Evolutionary conservation across 495 filamentous ascomycete species (phyloP).

Genomic region (Penicillium salamii): DNA sequence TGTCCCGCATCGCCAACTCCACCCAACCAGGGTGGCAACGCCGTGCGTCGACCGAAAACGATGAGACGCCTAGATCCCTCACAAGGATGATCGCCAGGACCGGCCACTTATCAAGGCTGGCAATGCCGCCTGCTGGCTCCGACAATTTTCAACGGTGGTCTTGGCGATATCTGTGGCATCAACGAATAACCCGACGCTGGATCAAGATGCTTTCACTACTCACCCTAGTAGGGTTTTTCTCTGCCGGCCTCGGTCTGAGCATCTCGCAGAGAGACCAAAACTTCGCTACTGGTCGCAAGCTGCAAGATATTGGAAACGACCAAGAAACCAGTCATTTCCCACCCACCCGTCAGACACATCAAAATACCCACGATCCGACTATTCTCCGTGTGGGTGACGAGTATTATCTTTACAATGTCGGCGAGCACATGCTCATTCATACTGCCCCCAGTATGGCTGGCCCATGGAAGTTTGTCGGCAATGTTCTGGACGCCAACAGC

Average conservation of each 20-base stretch:
- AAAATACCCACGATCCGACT: conserved; percentile 41
- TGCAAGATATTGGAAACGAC: conserved; percentile 9
- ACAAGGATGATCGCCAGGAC: conserved; percentile 23
- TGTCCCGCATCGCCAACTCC: conserved; percentile 17
- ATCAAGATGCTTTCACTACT: conserved; percentile 24
- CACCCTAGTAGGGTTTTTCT: conserved; percentile 21
- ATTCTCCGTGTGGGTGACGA: conserved; percentile 30
- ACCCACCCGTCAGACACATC: conserved; percentile 29
- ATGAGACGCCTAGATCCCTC: conserved; percentile 24
- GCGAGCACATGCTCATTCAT: conserved; percentile 32
- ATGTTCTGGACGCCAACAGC: conserved; percentile 33
- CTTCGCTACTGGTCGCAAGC: not conserved
- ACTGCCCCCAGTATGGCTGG: conserved; percentile 36
- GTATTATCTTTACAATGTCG: conserved; percentile 42
- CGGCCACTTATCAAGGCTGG: conserved; percentile 25
- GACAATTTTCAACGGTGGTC: conserved; percentile 19
- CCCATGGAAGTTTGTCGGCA: conserved; percentile 39
- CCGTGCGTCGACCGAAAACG: conserved; percentile 25
- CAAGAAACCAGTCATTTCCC: conserved; percentile 18
- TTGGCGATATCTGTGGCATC: conserved; percentile 17
- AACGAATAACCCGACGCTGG: conserved; percentile 22
- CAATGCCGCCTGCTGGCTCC: conserved; percentile 14
- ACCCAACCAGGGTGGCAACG: conserved; percentile 17
- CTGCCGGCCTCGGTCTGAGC: conserved; percentile 13
- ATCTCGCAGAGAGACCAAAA: conserved; percentile 6